Evolutionary conservation across 1,284 basidiomycete genomes (phyloP), one percentile per base, ranked within the genome.

Genomic region (Spongispora temasekensis): DNA sequence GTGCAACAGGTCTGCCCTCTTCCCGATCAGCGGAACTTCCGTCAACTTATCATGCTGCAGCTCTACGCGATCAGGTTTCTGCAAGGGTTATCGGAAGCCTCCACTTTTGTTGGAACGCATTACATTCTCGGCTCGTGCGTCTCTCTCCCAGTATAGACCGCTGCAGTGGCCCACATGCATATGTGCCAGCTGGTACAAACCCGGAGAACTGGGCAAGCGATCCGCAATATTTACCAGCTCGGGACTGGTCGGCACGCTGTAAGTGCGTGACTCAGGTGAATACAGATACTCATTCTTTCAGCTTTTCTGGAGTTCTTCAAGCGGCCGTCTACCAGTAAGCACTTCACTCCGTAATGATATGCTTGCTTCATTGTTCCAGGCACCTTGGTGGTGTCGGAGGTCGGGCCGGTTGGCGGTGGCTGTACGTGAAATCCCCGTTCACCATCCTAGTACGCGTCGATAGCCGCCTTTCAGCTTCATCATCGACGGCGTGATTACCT

Each of bases 21-120:
- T 9, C 8, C 2, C 37, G 37, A 2, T 51, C 2, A 15, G n/a
- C n/a, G n/a, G n/a, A n/a, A n/a, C 13, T 12, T 19, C 2, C 28
- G 58, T 17, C 60, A 67, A 15, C 54, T 63, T 28, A 69, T 23
- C 64, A 67, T 58, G 60, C 34, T 13, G 42, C 59, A 91, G 82
- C 78, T 92, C 54, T 89, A 88, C 71, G 87, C 79, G 30, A 89
- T 91, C 59, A 81, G 89, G 3, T 91, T 92, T 71, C 81, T 92
- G 58, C 88, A 91, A 71, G 91, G 88, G 9, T 78, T 91, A 60
- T 83, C 85, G 5, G 90, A 92, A 71, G 82, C 87, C 0, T 90
- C 87, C 7, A 90, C 88, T 0, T 91, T 90, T 70, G 87, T 88
- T 8, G 88, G 89, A n/a, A 84, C 86, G 27, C 90, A 88, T 65